phyloP scores from a whole-genome alignment of 2,329 filamentous ascomycete genomes.

The Epichloe hybrida region DNA sequence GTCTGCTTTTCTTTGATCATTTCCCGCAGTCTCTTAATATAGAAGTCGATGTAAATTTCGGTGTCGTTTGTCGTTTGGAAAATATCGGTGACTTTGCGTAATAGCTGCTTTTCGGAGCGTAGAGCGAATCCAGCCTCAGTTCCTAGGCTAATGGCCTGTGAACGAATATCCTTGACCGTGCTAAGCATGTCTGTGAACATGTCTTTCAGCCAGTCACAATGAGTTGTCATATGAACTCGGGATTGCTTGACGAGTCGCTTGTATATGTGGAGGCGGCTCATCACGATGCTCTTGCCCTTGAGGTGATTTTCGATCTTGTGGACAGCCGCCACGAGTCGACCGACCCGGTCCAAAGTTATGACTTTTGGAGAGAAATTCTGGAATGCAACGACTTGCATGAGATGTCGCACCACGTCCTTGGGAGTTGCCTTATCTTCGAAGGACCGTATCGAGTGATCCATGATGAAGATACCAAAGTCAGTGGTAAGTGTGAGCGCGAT shows the following conservation, averaged over 20 bases:
- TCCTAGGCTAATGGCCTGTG: constrained; percentile 60
- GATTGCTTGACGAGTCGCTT: constrained; percentile 61
- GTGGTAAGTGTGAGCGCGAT: constrained; percentile 57
- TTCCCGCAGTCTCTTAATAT: constrained; percentile 50
- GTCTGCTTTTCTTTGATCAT: constrained; percentile 50
- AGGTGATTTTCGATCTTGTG: constrained; percentile 60
- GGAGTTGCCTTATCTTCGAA: constrained; percentile 55
- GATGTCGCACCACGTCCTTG: constrained; percentile 65
- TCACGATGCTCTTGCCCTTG: constrained; percentile 67
- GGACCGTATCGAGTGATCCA: constrained; percentile 66
- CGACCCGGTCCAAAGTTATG: constrained; percentile 58
- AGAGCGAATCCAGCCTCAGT: constrained; percentile 55
- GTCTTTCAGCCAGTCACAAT: constrained; percentile 69
- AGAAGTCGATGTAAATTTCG: constrained; percentile 54
- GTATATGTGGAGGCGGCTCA: constrained; percentile 67
- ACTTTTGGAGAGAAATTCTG: constrained; percentile 66
- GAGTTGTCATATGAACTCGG: constrained; percentile 53
- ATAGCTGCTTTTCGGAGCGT: constrained; percentile 54
- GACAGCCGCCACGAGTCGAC: constrained; percentile 56
- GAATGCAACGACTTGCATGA: constrained; percentile 67
- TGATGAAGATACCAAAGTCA: constrained; percentile 66
- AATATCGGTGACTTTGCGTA: constrained; percentile 52
- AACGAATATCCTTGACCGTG: constrained; percentile 60
- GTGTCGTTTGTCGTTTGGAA: constrained; percentile 37
- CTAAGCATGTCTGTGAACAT: constrained; percentile 74